Evolutionary conservation across 2,329 filamentous ascomycete genomes (phyloP), one percentile per base, ranked within the genome.

Genomic region (Chaetomium sp.): DNA sequence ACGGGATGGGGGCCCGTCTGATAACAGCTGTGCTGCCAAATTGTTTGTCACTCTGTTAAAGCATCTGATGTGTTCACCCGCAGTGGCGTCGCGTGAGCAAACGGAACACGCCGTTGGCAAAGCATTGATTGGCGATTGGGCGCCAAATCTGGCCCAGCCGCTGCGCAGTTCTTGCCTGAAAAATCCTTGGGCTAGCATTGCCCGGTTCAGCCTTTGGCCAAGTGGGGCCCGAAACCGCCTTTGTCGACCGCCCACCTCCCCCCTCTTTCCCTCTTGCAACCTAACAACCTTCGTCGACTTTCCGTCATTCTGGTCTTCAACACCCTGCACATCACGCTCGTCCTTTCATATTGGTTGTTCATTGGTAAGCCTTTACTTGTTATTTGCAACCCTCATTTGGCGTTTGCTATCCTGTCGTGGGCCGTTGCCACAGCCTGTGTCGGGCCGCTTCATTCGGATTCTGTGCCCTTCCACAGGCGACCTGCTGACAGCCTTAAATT

Each of bases 391-490:
- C 47, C 21, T 5, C 31, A 31, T 60, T 33, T 45, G 10, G 9
- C n/a, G 29, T 27, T 50, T 25, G 33, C 23, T 51, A 42, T 45
- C 29, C 59, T 49, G 45, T 9, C 12, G 19, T 23, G 23, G 19
- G 19, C 23, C 8, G 27, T 64, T 53, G 63, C 65, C 65, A 65
- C 63, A 38, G 10, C 8, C n/a, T 35, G 57, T 45, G 27, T 42
- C 38, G 51, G 27, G 49, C 89, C 87, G 42, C 90, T 91, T 73
- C 70, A 70, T 58, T 70, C 59, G 50, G 65, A 56, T 74, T 74
- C 72, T 70, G 58, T 69, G 54, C 59, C 63, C 59, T 74, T 74
- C 72, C 67, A 68, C 65, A 61, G 33, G 56, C 63, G 45, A 63
- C 62, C 57, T 23, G 66, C 70, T 71, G 69, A 71, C 63, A 65